Base-by-base conservation (phyloP, 2,329 filamentous ascomycete genomes). In the Aciculosporium take region DNA sequence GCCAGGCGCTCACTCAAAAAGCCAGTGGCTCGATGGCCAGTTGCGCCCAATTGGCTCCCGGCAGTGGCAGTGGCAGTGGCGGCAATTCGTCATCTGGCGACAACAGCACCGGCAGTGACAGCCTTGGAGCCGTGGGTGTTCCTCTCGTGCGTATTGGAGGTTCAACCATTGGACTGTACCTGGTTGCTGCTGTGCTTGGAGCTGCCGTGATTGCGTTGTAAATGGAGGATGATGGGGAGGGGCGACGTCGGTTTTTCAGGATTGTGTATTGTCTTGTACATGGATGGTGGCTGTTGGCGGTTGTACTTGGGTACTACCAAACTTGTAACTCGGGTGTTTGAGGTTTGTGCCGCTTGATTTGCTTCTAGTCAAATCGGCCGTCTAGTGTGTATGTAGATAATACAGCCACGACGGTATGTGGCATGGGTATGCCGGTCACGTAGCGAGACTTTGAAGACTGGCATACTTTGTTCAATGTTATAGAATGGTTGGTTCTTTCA, bases 1-100 rank as follows among this genome's bases (percentile, higher is more conserved):
- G 83, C 51, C 65, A 76, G 52, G 84, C 80, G 37, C 65, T 66
- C 44, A 65, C 71, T 41, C 71, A 72, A 59, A 58, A 67, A 45
- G 57, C 67, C 37, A 53, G 62, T 36, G 64, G 66, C 27, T 62
- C 70, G 12, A 62, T 64, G 23, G 60, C 59, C 43, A 89, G 84
- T 71, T 57, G 63, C 40, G 52, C 61, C 37, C 66, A 80, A 43
- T 64, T 91, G 44, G 62, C 65, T 27, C 69, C 76, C 48, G 84
- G 81, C 44, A 81, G 58, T 18, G 35, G 34, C 36, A 35, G 42
- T 5, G 21, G 36, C 4, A 28, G 40, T 31, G 23, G 23, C 1
- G 40, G 27, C 31, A 17, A 34, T 23, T 21, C 31, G 10, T 18
- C 31, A 20, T 33, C 31, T 3, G 40, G 40, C 25, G 30, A 15